These are phyloP conservation scores for Aspergillus floridensis DNA, from an alignment of 2,329 filamentous ascomycete species.

Conservation along the genomic window DNA sequence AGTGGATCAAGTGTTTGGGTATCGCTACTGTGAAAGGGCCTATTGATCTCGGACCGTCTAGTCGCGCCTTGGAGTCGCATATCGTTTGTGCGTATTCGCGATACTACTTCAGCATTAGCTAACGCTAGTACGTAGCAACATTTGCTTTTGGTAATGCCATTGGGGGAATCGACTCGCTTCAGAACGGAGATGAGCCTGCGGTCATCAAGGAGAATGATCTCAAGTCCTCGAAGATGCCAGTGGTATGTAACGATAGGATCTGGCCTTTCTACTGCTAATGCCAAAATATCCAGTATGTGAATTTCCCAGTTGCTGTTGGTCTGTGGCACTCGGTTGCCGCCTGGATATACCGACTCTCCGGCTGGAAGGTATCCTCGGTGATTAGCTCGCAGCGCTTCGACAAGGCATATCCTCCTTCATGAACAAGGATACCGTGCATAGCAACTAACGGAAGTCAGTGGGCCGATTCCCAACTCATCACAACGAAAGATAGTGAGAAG, in stretches of 20 bases:
- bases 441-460: not conserved
- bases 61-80: not conserved
- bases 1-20: not conserved
- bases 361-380: not conserved
- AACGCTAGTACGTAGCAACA: not conserved
- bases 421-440: no score
- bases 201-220: not conserved
- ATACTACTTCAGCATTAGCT: not conserved
- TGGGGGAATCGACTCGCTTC: not conserved
- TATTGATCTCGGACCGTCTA: not conserved
- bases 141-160: not conserved
- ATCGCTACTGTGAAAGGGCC: not conserved
- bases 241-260: not conserved
- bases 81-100: not conserved
- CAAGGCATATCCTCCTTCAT: not conserved
- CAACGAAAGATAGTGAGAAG: not conserved
- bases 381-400: not conserved
- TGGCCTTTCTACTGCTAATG: not conserved
- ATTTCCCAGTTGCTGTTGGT: not conserved
- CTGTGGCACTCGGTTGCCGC: not conserved
- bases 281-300: not conserved
- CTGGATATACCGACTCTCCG: not conserved
- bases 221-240: not conserved
- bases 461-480: not conserved
- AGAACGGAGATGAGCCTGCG: not conserved